Percentiles rank a stretch among this genome's conserved stretches.
Conservation (phyloP, 2,329 filamentous ascomycete species). For the Ceratocystis variospora region DNA sequence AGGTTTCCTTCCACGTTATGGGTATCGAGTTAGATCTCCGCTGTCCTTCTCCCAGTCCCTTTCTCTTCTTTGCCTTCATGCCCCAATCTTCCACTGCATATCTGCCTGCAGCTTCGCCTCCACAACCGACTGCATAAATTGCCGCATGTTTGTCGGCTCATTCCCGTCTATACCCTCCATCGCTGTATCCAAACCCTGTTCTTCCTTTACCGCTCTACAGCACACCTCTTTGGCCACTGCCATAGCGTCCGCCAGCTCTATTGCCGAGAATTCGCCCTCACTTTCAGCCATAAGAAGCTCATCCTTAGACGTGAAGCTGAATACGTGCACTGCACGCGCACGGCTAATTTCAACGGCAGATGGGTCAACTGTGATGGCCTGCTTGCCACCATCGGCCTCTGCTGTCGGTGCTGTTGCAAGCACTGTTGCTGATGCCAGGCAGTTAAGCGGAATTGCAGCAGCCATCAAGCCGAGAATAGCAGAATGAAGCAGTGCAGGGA, state of each 20-base stretch:
- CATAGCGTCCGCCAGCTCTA: conserved; percentile 61
- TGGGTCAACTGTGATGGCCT: conserved; percentile 42
- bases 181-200: conserved; percentile 30
- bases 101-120: conserved; percentile 40
- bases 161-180: conserved; percentile 33
- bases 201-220: conserved; percentile 30
- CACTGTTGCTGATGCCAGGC: conserved; percentile 52
- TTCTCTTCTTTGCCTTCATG: background rate
- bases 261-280: conserved; percentile 60
- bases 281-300: conserved; percentile 69
- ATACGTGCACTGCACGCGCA: conserved; percentile 63
- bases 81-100: conserved; percentile 39
- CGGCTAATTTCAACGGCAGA: conserved; percentile 46
- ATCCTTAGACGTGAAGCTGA: conserved; percentile 63
- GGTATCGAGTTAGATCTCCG: background rate
- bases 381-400: conserved; percentile 25
- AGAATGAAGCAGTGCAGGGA: conserved; percentile 72
- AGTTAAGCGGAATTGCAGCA: conserved; percentile 65
- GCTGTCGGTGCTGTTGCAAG: conserved; percentile 40
- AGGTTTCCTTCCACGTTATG: background rate
- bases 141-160: conserved; percentile 38
- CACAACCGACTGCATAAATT: conserved; percentile 48
- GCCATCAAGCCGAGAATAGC: conserved; percentile 66
- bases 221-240: conserved; percentile 53
- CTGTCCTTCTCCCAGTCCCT: background rate